Percentiles rank a stretch among this genome's conserved stretches.
These are phyloP conservation scores for Phlebiopsis gigantea DNA, from an alignment of 768 basidiomycete species.

Conservation along the genomic window DNA sequence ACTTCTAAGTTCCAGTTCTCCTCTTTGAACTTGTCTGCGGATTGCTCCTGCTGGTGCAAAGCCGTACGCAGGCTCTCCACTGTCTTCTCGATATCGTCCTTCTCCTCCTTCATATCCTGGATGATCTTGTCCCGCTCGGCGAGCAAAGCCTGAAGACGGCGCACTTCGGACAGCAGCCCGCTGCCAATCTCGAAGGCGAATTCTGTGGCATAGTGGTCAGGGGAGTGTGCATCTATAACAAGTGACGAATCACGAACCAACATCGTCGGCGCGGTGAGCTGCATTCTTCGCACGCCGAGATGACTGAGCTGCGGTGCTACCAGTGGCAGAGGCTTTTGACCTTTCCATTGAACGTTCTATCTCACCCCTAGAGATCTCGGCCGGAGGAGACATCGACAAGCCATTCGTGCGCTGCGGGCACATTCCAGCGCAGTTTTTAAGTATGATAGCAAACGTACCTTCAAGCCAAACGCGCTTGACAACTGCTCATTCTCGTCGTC, in stretches of 20 bases:
- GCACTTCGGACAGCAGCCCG: conserved; percentile 84
- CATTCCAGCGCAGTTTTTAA: background rate
- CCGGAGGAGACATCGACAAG: conserved; percentile 28
- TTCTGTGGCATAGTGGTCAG: conserved; percentile 41
- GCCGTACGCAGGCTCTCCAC: conserved; percentile 70
- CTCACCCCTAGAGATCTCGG: conserved; percentile 54
- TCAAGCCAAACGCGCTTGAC: conserved; percentile 59
- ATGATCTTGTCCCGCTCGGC: conserved; percentile 91
- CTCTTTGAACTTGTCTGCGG: conserved; percentile 88
- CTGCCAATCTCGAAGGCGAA: conserved; percentile 98
- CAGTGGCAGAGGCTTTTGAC: conserved; percentile 47
- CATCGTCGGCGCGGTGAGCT: conserved; percentile 84
- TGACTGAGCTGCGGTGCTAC: conserved; percentile 80
- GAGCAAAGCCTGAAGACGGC: conserved; percentile 85
- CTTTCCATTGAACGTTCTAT: conserved; percentile 41
- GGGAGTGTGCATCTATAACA: background rate
- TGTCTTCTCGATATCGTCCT: conserved; percentile 79
- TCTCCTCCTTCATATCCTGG: conserved; percentile 88
- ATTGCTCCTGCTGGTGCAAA: conserved; percentile 73
- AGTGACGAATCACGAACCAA: conserved; percentile 48
- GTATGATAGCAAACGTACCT: conserved; percentile 39
- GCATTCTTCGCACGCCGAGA: conserved; percentile 85
- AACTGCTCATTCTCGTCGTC: conserved; percentile 75
- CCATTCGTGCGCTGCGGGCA: conserved; percentile 34
- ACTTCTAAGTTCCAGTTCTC: conserved; percentile 99